phyloP scores from a whole-genome alignment of 2,329 filamentous ascomycete genomes.

The Cordyceps tenuipes region DNA sequence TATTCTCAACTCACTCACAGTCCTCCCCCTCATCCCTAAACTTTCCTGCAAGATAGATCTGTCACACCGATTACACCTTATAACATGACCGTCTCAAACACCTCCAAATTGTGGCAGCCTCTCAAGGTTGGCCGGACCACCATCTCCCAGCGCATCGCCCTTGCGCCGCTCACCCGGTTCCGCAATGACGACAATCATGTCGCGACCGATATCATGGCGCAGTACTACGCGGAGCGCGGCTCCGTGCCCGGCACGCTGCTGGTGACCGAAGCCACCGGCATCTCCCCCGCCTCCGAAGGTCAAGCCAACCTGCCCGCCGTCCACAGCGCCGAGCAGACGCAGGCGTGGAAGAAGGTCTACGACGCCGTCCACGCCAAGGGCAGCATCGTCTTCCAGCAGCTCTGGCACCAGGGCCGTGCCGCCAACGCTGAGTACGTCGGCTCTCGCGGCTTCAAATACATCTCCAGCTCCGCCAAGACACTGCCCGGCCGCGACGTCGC shows the following conservation, averaged over 20 bases:
- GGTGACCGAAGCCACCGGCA: constrained; percentile 39
- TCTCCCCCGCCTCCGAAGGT: constrained; percentile 21
- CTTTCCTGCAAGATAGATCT: neutral
- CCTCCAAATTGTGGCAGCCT: constrained; percentile 20
- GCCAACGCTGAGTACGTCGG: constrained; percentile 14
- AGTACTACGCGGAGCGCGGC: constrained; percentile 39
- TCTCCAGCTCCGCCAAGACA: constrained; percentile 16
- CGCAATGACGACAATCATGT: constrained; percentile 34
- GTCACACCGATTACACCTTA: neutral
- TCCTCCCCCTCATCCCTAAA: neutral
- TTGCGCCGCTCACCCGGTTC: constrained; percentile 49
- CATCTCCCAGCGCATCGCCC: constrained; percentile 37
- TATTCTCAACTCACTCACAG: neutral
- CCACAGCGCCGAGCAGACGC: constrained; percentile 45
- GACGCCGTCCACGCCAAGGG: constrained; percentile 54
- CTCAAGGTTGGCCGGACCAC: constrained; percentile 30
- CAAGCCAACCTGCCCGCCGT: constrained; percentile 43
- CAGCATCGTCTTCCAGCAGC: constrained; percentile 51
- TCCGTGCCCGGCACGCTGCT: constrained; percentile 34
- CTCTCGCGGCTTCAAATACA: constrained; percentile 19
- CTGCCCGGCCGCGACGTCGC: constrained; percentile 40
- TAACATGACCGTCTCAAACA: constrained; percentile 13
- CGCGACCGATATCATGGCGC: constrained; percentile 22
- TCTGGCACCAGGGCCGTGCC: constrained; percentile 52
- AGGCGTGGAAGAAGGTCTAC: constrained; percentile 50